Base-by-base conservation (phyloP, 441 rosid genomes). In the Sinapis alba region DNA sequence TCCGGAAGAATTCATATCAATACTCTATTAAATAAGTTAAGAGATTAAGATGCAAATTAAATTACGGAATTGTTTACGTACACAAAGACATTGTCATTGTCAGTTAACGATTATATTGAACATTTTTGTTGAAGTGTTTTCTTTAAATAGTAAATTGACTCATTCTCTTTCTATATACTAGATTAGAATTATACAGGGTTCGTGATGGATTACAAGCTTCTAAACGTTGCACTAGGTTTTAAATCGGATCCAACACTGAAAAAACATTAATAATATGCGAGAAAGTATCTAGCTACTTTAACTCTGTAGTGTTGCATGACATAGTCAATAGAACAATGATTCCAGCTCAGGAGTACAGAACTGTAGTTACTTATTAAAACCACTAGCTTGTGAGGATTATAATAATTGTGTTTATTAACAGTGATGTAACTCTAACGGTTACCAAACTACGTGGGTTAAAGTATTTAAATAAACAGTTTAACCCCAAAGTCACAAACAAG, bases 381-480 rank as follows among this genome's bases (percentile, higher is more conserved):
- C 63, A 60, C 41, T 27, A 58, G 24, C 66, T 30, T 13, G 58
- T 15, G 41, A 28, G 47, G 20, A 59, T 16, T 23, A 34, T 59
- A 60, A 58, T 67, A 16, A 59, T 15, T 67, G 18, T 11, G 8
- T 28, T 74, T 64, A 47, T 45, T 71, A 50, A 36, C 19, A 50
- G 3, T 57, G 34, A 13, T 65, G 76, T 57, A 65, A 26, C 62
- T 77, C 26, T n/a, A 77, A 77, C 80, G 76, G 68, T 77, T 71
- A 71, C 34, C 24, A 65, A 71, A 58, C 27, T 47, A 71, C 65
- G 72, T 65, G 80, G 68, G 68, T 59, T 58, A 21, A 65, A 66
- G 51, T 56, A 27, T 10, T 62, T 38, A 10, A 50, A 2, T 6
- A 23, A 67, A 27, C 60, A 45, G 13, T 27, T 66, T 11, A 27